These are phyloP conservation scores for Globisporangium mamillatum DNA, from an alignment of 352 stramenopile species.

Conservation along the genomic window DNA sequence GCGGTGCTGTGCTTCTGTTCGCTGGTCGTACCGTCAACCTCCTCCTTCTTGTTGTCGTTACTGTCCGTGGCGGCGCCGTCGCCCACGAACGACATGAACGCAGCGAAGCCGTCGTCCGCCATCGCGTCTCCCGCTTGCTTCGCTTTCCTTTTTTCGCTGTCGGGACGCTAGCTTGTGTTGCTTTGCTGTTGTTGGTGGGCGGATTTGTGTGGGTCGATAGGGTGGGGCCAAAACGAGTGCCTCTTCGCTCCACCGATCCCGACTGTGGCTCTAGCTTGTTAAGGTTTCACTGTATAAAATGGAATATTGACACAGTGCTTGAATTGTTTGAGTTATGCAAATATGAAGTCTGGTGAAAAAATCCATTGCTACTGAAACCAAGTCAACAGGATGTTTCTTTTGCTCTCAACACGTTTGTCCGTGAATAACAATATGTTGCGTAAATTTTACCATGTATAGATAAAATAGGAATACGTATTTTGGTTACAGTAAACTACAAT, in stretches of 20 bases:
- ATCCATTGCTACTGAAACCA: no score
- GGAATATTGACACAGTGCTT: not conserved
- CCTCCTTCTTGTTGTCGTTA: not conserved
- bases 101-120: slow-evolving; percentile 60
- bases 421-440: no score
- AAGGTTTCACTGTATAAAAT: not conserved
- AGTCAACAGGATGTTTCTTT: no score
- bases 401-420: no score
- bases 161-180: not conserved
- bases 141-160: not conserved
- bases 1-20: not conserved
- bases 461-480: no score
- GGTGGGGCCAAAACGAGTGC: not conserved
- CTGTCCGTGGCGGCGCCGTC: slow-evolving; percentile 15
- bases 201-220: not conserved
- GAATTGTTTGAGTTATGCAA: no score
- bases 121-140: slow-evolving; percentile 26
- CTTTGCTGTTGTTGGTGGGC: slow-evolving; percentile 3
- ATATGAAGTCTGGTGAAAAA: no score
- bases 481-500: not conserved
- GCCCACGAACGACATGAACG: slow-evolving; percentile 70
- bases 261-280: not conserved
- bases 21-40: not conserved
- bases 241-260: not conserved
- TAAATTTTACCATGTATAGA: no score